phyloP scores from a whole-genome alignment of 1,284 basidiomycete genomes.

The Abortiporus biennis region DNA sequence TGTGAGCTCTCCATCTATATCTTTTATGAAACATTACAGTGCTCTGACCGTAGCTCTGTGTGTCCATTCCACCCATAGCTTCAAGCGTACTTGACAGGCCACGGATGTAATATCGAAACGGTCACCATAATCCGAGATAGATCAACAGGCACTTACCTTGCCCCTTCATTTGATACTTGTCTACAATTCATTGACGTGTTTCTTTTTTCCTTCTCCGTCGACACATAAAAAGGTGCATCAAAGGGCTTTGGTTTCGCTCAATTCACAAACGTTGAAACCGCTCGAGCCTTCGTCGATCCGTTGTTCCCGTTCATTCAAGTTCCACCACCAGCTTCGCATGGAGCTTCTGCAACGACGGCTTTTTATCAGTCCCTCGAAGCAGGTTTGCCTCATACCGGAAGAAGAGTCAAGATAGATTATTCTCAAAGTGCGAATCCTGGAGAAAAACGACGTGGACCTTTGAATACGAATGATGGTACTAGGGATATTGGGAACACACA shows the following conservation, averaged over 20 bases:
- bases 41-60: conserved; percentile 24
- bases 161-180: conserved; percentile 63
- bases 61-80: conserved; percentile 41
- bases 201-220: conserved; percentile 38
- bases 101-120: conserved; percentile 72
- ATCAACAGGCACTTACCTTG: conserved; percentile 77
- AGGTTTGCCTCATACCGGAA: conserved; percentile 59
- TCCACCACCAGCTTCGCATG: conserved; percentile 78
- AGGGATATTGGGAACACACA: conserved; percentile 86
- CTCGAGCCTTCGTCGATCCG: conserved; percentile 81
- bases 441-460: conserved; percentile 52
- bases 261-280: conserved; percentile 78
- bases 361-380: conserved; percentile 68
- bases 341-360: conserved; percentile 60
- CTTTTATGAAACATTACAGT: conserved; percentile 17
- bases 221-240: conserved; percentile 67
- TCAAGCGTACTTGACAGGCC: conserved; percentile 68
- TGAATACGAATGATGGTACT: conserved; percentile 82
- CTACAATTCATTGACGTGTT: conserved; percentile 63
- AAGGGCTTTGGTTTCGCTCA: conserved; percentile 94
- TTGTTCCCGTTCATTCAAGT: conserved; percentile 81
- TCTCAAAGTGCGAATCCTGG: conserved; percentile 73
- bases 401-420: conserved; percentile 87
- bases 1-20: conserved; percentile 60
- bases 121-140: conserved; percentile 93